These are phyloP conservation scores for Candida sojae DNA, from an alignment of 1,139 yeast genomes.

Conservation along the genomic window DNA sequence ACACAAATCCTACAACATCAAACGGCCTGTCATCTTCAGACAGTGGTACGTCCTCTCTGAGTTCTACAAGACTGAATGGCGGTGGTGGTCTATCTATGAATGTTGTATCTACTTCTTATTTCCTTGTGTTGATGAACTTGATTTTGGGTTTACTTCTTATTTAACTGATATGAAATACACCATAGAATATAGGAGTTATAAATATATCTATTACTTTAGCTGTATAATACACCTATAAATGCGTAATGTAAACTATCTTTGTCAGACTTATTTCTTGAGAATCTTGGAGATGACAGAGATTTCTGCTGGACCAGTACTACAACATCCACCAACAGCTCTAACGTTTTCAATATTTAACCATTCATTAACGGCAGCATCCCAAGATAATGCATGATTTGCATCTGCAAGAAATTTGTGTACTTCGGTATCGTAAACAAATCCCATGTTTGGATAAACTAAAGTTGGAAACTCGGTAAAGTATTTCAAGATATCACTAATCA, in stretches of 20 bases:
- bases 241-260: too few species aligned
- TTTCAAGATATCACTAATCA: slow-evolving; percentile 13
- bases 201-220: too few species aligned
- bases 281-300: slow-evolving; percentile 19
- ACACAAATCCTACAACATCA: too few species aligned
- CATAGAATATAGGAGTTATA: too few species aligned
- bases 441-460: slow-evolving; percentile 43
- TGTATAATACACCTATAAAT: too few species aligned
- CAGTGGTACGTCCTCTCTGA: too few species aligned
- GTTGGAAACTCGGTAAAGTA: slow-evolving; percentile 18
- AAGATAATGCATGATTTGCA: slow-evolving; percentile 19
- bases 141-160: background rate
- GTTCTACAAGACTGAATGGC: too few species aligned
- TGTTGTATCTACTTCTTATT: background rate
- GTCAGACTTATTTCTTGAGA: background rate
- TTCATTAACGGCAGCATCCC: slow-evolving; percentile 28
- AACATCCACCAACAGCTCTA: slow-evolving; percentile 58
- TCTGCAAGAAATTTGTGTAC: slow-evolving; percentile 12
- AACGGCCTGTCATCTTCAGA: too few species aligned
- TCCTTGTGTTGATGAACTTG: background rate
- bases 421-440: slow-evolving; percentile 25
- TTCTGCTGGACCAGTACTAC: slow-evolving; percentile 54
- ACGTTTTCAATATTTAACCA: slow-evolving; percentile 37
- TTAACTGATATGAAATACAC: background rate
- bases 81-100: too few species aligned